These are phyloP conservation scores for Leucocoprinus leucothites DNA, from an alignment of 768 basidiomycete species.

Conservation along the genomic window DNA sequence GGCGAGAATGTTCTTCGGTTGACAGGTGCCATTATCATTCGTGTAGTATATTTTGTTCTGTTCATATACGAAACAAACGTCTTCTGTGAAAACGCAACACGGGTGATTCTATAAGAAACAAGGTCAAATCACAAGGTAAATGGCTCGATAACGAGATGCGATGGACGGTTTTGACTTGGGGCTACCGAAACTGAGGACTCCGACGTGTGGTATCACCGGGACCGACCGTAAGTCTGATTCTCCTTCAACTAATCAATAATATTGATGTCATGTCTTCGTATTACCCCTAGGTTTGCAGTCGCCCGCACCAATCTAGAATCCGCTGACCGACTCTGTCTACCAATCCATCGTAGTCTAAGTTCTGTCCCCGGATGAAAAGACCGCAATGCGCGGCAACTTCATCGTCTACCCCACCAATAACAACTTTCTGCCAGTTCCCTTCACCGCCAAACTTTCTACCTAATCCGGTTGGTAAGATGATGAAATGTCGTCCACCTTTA, in stretches of 20 bases:
- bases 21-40: background rate
- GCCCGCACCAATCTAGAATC: slow-evolving; percentile 42
- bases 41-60: background rate
- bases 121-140: no score
- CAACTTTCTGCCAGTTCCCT: slow-evolving; percentile 48
- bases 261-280: no score
- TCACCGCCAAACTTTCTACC: slow-evolving; percentile 37
- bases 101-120: no score
- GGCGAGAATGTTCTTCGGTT: background rate
- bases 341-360: slow-evolving; percentile 48
- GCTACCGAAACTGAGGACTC: no score
- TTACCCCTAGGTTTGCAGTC: no score
- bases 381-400: slow-evolving; percentile 58
- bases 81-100: no score
- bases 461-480: slow-evolving; percentile 47
- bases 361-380: slow-evolving; percentile 46
- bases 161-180: no score
- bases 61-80: no score
- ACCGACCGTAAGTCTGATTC: background rate
- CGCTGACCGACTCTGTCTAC: slow-evolving; percentile 40
- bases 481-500: slow-evolving; percentile 41
- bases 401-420: slow-evolving; percentile 47
- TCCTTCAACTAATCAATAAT: no score
- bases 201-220: background rate
- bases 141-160: no score